Base-by-base conservation (phyloP, 164 flowering plant genomes). In the Tetracentron sinense region DNA sequence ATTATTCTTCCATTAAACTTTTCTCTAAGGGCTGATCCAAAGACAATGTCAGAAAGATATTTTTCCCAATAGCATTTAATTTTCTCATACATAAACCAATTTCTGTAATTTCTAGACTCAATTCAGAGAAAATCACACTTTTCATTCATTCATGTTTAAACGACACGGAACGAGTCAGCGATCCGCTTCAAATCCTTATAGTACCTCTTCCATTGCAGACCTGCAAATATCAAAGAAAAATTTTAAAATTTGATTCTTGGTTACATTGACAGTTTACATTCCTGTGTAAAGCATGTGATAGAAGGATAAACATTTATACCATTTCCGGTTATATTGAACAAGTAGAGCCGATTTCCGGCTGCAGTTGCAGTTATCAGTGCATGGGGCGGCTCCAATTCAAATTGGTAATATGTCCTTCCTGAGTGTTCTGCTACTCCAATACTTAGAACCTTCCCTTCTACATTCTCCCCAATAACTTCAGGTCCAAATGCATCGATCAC, bases 401-500 rank as follows among this genome's bases (percentile, higher is more conserved):
- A 93, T 61, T 81, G 96, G 74, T 93, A 93, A 66, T 93, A 93
- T 54, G 66, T 85, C 65, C 96, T 81, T 52, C 98, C 98, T 0
- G 69, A 62, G 67, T 89, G 87, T 58, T 85, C 85, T 26, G 72
- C 69, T 53, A 83, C 89, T 60, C 66, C 73, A 59, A 68, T 77
- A 29, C 80, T 83, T 23, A 82, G 31, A 15, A 89, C 93, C 73
- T 84, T 89, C 23, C 98, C 98, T 77, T 93, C 98, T 14, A 93
- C 98, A 74, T 87, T 93, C 49, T 93, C 92, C 22, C 97, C 98
- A 6, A 87, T 85, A 19, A 85, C 95, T 75, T 93, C 98, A 7
- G 98, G 98, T 64, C 98, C 98, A 67, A 93, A 90, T 46, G 98
- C 98, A 78, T 58, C 74, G 7, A 93, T 93, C 71, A 93, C 98